phyloP scores from a whole-genome alignment of 1,284 basidiomycete species.

The Pseudozyma thailandica region DNA sequence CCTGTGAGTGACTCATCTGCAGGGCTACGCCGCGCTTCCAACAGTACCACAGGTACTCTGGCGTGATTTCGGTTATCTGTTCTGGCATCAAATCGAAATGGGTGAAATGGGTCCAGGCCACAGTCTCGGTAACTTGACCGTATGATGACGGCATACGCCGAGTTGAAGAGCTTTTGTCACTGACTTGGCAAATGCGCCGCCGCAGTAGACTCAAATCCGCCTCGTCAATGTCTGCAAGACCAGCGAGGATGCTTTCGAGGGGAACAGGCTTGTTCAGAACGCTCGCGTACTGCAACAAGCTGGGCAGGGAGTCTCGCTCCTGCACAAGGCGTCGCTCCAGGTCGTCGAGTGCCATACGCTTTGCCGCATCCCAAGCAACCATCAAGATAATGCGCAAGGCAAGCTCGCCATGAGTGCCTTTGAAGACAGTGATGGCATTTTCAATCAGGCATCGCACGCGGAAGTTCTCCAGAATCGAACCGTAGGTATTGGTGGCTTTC shows the following conservation, averaged over 20 bases:
- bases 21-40: constrained; percentile 35
- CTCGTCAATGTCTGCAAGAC: constrained; percentile 1
- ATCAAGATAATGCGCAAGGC: constrained; percentile 9
- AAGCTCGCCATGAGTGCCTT: constrained; percentile 9
- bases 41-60: constrained; percentile 30
- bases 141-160: too few species aligned
- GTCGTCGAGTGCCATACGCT: background rate
- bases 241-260: background rate
- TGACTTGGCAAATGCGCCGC: background rate
- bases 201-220: background rate
- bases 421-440: background rate
- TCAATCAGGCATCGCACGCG: background rate
- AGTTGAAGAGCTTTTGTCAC: background rate
- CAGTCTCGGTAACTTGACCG: background rate
- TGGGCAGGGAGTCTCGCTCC: too few species aligned
- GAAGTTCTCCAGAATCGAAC: constrained; percentile 5
- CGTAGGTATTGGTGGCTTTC: background rate
- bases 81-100: constrained; percentile 24
- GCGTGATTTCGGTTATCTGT: constrained; percentile 8
- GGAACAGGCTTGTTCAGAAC: too few species aligned
- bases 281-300: too few species aligned
- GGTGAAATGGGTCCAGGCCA: constrained; percentile 17
- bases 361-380: constrained; percentile 19
- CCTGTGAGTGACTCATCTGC: constrained; percentile 9
- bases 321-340: background rate